Conservation (phyloP, 352 stramenopile species). For the Globisporangium mamillatum region DNA sequence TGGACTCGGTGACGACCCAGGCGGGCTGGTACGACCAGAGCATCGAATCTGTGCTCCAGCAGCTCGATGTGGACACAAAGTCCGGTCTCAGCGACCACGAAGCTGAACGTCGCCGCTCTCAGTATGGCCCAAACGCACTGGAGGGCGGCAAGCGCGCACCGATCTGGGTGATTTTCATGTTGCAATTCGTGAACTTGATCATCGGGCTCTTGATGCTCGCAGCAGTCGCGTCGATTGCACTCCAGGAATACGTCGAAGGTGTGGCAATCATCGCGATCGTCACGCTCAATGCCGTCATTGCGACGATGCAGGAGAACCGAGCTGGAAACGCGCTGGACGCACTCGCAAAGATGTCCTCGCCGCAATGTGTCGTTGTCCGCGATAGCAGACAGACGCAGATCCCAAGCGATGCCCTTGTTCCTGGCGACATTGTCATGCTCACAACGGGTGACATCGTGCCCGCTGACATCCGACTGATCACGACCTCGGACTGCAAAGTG, state of each 20-base stretch:
- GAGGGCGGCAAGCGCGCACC: conserved; percentile 20
- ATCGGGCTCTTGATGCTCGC: conserved; percentile 39
- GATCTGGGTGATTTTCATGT: conserved; percentile 39
- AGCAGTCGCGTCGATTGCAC: conserved; percentile 24
- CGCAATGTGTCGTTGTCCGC: conserved; percentile 37
- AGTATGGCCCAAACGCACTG: conserved; percentile 14
- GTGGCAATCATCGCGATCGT: conserved; percentile 49
- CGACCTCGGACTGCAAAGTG: conserved; percentile 65
- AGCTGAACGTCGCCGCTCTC: conserved; percentile 23
- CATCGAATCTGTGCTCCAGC: conserved; percentile 25
- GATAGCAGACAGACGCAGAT: conserved; percentile 32
- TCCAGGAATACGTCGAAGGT: conserved; percentile 42
- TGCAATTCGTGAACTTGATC: conserved; percentile 58
- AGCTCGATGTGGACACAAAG: conserved; percentile 29
- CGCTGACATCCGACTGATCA: conserved; percentile 76
- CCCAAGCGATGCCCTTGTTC: conserved; percentile 38
- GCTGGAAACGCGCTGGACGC: conserved; percentile 38
- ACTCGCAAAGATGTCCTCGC: conserved; percentile 37
- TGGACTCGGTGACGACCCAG: conserved; percentile 29
- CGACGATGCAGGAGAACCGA: conserved; percentile 40
- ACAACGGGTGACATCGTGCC: conserved; percentile 87
- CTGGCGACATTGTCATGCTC: conserved; percentile 72
- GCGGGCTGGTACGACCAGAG: conserved; percentile 29
- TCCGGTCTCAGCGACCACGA: conserved; percentile 28
- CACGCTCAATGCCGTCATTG: conserved; percentile 36